These are phyloP conservation scores for Podospora anserina DNA, from an alignment of 495 filamentous ascomycete species.

Conservation along the genomic window DNA sequence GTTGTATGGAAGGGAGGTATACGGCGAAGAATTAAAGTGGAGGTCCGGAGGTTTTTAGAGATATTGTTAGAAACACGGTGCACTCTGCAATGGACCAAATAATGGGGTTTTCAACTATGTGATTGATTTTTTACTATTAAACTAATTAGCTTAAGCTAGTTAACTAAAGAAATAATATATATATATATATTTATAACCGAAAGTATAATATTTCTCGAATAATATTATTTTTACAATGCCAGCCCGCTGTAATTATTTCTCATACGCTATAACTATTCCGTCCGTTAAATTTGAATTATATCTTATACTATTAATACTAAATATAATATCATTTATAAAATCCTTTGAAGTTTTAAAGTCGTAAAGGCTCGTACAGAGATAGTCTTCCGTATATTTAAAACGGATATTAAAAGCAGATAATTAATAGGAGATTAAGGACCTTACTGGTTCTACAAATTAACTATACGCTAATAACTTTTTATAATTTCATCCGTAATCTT, in stretches of 20 bases:
- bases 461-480: slow-evolving; percentile 13
- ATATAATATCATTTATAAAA: slow-evolving; percentile 16
- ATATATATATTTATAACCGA: slow-evolving; percentile 3
- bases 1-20: too few relatives aligned
- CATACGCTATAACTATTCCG: neutral
- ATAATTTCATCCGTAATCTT: slow-evolving; percentile 11
- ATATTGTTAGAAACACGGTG: too few relatives aligned
- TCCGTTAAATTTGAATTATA: slow-evolving; percentile 1
- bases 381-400: slow-evolving; percentile 15
- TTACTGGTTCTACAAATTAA: slow-evolving; percentile 16
- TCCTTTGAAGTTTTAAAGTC: slow-evolving; percentile 14
- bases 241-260: neutral
- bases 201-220: neutral
- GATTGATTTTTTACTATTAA: neutral
- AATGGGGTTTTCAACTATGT: too few relatives aligned
- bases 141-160: neutral
- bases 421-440: slow-evolving; percentile 10
- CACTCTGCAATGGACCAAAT: too few relatives aligned
- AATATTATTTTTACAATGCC: neutral
- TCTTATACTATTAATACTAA: slow-evolving; percentile 8
- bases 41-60: too few relatives aligned
- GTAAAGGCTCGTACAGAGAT: slow-evolving; percentile 6
- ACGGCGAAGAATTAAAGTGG: too few relatives aligned
- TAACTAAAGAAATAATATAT: neutral
- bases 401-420: slow-evolving; percentile 12